Evolutionary conservation across 2,329 filamentous ascomycete species (phyloP).

Genomic region (Colletotrichum spaethianum): DNA sequence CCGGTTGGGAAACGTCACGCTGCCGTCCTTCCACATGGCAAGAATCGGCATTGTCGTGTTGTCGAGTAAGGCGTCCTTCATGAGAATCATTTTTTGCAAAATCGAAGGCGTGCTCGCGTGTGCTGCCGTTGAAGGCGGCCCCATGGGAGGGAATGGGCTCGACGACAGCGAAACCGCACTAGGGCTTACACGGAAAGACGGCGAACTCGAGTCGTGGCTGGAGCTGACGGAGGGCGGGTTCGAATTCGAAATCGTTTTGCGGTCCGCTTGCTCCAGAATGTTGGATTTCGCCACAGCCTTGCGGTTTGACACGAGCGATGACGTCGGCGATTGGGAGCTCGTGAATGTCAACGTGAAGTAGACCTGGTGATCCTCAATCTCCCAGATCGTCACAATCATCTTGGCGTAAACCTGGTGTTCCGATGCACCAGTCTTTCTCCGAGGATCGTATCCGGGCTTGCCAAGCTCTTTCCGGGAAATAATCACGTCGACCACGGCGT

Average conservation of each 20-base stretch:
- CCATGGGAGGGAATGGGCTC: slow-evolving; percentile 76
- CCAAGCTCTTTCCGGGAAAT: slow-evolving; percentile 66
- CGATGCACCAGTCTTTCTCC: slow-evolving; percentile 52
- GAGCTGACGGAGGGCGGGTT: slow-evolving; percentile 64
- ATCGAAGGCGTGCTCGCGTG: slow-evolving; percentile 73
- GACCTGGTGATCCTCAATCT: slow-evolving; percentile 74
- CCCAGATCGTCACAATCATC: slow-evolving; percentile 84
- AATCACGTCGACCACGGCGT: slow-evolving; percentile 78
- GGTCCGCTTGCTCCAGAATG: slow-evolving; percentile 62
- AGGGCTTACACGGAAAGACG: slow-evolving; percentile 64
- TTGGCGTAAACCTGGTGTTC: slow-evolving; percentile 71
- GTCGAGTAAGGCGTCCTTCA: slow-evolving; percentile 85
- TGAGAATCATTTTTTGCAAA: slow-evolving; percentile 79
- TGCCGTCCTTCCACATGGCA: slow-evolving; percentile 86
- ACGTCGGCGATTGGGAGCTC: slow-evolving; percentile 62
- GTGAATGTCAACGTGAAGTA: slow-evolving; percentile 86
- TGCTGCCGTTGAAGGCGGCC: slow-evolving; percentile 71
- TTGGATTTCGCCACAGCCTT: slow-evolving; percentile 57
- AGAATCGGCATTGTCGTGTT: slow-evolving; percentile 82
- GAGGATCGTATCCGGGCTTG: slow-evolving; percentile 54
- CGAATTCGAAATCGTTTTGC: slow-evolving; percentile 59
- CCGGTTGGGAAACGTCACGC: slow-evolving; percentile 80
- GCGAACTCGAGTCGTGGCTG: slow-evolving; percentile 63
- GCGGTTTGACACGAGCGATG: slow-evolving; percentile 50
- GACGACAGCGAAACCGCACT: slow-evolving; percentile 66